Conservation (phyloP, 805 yeast species). For the Brettanomyces sp. region DNA sequence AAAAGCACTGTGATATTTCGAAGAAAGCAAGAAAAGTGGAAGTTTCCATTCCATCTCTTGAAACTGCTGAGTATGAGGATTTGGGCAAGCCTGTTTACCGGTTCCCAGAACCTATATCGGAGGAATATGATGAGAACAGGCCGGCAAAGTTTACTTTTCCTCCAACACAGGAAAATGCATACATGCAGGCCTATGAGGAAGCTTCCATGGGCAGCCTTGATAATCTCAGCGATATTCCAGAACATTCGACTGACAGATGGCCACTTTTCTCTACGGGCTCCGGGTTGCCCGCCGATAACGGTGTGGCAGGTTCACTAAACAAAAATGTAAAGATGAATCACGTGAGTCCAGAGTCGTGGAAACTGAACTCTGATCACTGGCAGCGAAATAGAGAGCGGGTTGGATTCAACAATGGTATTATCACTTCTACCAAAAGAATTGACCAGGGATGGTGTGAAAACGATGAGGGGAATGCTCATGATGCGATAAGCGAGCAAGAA, state of each 20-base stretch:
- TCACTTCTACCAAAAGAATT: not conserved
- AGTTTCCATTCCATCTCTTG: not conserved
- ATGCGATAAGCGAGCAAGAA: not conserved
- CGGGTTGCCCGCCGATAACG: not conserved
- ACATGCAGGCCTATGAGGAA: too few relatives aligned
- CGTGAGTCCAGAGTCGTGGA: conserved; percentile 23
- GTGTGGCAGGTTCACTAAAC: not conserved
- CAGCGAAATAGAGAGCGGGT: conserved; percentile 12
- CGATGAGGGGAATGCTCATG: not conserved
- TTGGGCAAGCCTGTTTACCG: not conserved
- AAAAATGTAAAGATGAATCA: conserved; percentile 7
- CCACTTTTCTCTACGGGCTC: conserved; percentile 3
- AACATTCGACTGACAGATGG: conserved; percentile 10
- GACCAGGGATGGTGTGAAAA: not conserved
- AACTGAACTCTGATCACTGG: conserved; percentile 16
- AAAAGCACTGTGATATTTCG: too few relatives aligned
- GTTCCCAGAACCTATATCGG: conserved; percentile 8
- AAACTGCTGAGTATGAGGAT: not conserved
- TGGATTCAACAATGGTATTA: conserved; percentile 5
- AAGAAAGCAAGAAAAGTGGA: too few relatives aligned
- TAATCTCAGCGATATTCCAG: conserved; percentile 16
- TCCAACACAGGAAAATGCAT: too few relatives aligned
- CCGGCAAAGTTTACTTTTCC: not conserved
- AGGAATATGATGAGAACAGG: conserved; percentile 4
- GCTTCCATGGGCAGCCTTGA: conserved; percentile 1